Percentiles rank a stretch among this genome's conserved stretches.
Evolutionary conservation across 2,329 filamentous ascomycete genomes (phyloP).

Genomic region (Cercospora janseana): DNA sequence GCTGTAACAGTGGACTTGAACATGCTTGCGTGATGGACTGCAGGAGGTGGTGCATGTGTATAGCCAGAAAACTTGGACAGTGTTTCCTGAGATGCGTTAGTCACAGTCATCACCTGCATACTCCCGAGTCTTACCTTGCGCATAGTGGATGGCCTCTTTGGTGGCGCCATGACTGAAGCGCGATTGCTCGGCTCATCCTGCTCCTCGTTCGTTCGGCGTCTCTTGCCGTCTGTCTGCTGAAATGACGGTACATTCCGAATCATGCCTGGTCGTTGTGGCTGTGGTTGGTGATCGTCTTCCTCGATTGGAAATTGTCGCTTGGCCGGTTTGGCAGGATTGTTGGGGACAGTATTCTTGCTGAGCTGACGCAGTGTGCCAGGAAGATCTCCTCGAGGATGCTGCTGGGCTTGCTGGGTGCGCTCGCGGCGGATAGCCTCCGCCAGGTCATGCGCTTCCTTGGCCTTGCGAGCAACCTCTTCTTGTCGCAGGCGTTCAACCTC

Average conservation of each 20-base stretch:
- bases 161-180: conserved; percentile 72
- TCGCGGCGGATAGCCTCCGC: conserved; percentile 40
- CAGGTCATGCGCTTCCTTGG: conserved; percentile 36
- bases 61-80: conserved; percentile 65
- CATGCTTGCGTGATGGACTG: conserved; percentile 50
- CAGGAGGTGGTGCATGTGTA: conserved; percentile 56
- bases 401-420: conserved; percentile 34
- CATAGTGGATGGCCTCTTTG: conserved; percentile 75
- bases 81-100: conserved; percentile 50
- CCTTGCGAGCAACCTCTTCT: conserved; percentile 32
- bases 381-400: conserved; percentile 49
- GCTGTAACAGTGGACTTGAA: conserved; percentile 66
- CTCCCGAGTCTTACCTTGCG: conserved; percentile 60
- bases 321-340: conserved; percentile 66
- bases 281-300: conserved; percentile 58
- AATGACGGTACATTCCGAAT: conserved; percentile 51
- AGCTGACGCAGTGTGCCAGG: conserved; percentile 55
- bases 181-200: conserved; percentile 61
- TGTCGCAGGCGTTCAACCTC: conserved; percentile 40
- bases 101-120: not conserved
- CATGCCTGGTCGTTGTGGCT: conserved; percentile 54
- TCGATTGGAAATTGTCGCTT: conserved; percentile 74
- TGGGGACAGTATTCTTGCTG: conserved; percentile 61
- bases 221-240: conserved; percentile 72
- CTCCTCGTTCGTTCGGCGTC: conserved; percentile 73